phyloP scores from a whole-genome alignment of 345 rosid species.

The Melastoma malabathricum region DNA sequence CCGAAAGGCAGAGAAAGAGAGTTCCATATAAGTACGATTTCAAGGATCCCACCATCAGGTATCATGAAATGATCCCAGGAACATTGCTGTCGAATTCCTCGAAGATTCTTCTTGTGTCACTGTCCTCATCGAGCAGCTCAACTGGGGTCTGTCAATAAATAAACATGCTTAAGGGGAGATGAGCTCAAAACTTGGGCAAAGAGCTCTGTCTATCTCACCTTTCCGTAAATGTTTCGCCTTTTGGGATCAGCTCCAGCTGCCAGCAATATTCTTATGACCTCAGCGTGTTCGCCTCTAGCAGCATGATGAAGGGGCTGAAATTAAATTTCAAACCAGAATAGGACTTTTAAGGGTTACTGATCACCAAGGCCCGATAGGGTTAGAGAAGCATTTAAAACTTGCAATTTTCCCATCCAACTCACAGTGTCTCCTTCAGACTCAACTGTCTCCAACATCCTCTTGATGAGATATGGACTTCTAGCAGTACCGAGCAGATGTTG shows the following conservation, averaged over 20 bases:
- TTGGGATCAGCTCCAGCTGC: conserved; percentile 57
- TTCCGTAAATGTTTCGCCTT: conserved; percentile 41
- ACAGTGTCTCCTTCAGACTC: conserved; percentile 67
- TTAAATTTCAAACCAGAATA: background rate
- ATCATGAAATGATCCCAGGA: too few relatives aligned
- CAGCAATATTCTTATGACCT: conserved; percentile 54
- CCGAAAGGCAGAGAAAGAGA: background rate
- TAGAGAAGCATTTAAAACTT: background rate
- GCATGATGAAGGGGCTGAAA: conserved; percentile 93
- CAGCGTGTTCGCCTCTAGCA: conserved; percentile 81
- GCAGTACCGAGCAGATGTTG: conserved; percentile 52
- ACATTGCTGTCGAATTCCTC: too few relatives aligned
- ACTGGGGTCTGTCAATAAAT: too few relatives aligned
- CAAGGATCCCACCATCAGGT: too few relatives aligned
- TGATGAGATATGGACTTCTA: conserved; percentile 22
- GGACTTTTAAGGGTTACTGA: background rate
- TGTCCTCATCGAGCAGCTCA: too few relatives aligned
- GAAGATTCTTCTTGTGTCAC: too few relatives aligned
- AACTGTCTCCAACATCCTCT: conserved; percentile 61
- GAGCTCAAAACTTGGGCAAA: background rate
- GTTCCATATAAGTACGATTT: too few relatives aligned
- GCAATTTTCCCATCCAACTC: background rate
- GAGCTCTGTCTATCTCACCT: conserved; percentile 30
- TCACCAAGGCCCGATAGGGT: background rate
- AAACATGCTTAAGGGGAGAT: too few relatives aligned